Evolutionary conservation across 768 basidiomycete species (phyloP), one percentile per base, ranked within the genome.

Genomic region (Lanmaoa pseudosensibilis): DNA sequence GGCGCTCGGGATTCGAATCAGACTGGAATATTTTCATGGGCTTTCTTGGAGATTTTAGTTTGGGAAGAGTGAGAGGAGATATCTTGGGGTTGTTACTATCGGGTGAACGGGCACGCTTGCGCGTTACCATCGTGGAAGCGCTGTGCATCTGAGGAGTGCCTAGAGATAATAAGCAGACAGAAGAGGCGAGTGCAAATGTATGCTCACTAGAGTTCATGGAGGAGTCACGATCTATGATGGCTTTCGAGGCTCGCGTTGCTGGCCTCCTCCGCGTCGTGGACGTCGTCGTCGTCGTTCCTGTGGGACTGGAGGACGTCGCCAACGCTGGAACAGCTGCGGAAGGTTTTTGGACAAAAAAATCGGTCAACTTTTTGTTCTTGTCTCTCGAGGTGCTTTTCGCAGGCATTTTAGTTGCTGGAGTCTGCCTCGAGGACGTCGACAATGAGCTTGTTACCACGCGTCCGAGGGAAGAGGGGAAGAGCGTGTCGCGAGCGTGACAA

Each of bases 311-410:
- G 38, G 59, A 53, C 36, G 51, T 46, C 19, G 46, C 50, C 33
- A 21, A 33, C 12, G 58, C 69, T 16, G 56, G 63, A 52, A 57
- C 46, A 30, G 57, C 49, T 7, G 62, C 55, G 36, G 69, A 64
- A 1, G 65, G 56, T 61, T 59, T 74, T 40, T 73, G 75, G 37
- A 67, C 30, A 54, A 83, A 83, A 61, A 80, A 84, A 38, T 80
- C 75, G 8, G 80, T 80, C 25, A 84, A 51, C 27, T 57, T 74
- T 38, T 55, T 65, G 57, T 65, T 65, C 25, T 57, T 58, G 48
- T 59, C 46, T 55, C 57, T 59, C 47, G 23, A 19, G 0, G 55
- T 30, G 8, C 56, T 50, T 67, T 59, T 56, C 39, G 56, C 11
- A 39, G 57, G 56, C 69, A 75, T 67, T 47, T 50, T 54, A 21